Conservation (phyloP, 164 flowering plant genomes). For the Sextonia rubra region DNA sequence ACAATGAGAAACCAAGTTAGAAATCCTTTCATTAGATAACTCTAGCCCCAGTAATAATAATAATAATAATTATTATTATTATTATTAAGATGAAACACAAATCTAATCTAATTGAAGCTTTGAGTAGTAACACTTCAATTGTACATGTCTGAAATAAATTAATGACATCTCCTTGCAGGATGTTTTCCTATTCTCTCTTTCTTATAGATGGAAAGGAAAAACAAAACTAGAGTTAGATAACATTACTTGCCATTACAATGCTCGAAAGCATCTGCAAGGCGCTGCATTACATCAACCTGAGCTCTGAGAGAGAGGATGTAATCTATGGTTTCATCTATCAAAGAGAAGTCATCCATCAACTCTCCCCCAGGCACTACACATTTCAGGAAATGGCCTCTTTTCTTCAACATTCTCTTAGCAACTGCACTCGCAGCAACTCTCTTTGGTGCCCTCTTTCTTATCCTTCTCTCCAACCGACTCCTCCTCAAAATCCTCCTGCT, state of each 20-base stretch:
- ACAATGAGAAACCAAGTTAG: not conserved
- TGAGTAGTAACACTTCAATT: conserved; percentile 13
- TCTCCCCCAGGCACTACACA: conserved; percentile 70
- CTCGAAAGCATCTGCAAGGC: conserved; percentile 35
- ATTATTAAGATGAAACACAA: too few relatives aligned
- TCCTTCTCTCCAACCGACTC: conserved; percentile 16
- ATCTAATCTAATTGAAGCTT: not conserved
- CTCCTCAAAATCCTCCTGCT: conserved; percentile 48
- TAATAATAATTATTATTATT: not conserved
- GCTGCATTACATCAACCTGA: conserved; percentile 76
- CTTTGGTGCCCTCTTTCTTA: conserved; percentile 12
- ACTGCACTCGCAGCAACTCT: conserved; percentile 24
- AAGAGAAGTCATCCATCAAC: conserved; percentile 41
- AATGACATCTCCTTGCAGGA: not conserved
- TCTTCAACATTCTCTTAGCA: conserved; percentile 51
- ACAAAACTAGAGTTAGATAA: not conserved
- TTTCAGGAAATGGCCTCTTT: conserved; percentile 50
- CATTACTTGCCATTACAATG: conserved; percentile 20
- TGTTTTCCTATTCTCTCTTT: not conserved
- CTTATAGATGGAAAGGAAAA: not conserved
- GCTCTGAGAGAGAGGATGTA: conserved; percentile 58
- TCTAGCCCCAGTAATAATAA: too few relatives aligned
- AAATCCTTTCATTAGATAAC: not conserved
- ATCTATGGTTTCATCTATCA: conserved; percentile 69
- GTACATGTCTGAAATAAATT: conserved; percentile 26